Percentiles rank a stretch among this genome's conserved stretches.
Conservation (phyloP, 2,329 filamentous ascomycete genomes). For the Metarhizium brunneum region DNA sequence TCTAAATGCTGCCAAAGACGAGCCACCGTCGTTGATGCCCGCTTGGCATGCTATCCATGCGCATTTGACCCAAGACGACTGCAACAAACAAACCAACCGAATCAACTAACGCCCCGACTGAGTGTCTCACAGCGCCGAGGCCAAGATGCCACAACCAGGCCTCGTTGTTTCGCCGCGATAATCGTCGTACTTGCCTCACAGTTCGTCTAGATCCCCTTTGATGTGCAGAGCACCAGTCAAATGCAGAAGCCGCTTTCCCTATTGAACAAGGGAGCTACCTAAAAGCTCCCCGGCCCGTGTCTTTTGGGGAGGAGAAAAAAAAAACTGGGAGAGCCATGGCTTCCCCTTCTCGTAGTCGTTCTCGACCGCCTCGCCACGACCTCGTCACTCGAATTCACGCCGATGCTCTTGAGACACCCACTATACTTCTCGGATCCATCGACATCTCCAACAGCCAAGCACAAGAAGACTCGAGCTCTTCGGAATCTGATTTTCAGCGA, state of each 20-base stretch:
- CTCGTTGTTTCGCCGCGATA: background rate
- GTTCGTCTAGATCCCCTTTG: background rate
- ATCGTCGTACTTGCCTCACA: conserved; percentile 6
- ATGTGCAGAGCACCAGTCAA: background rate
- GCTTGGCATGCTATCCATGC: too few species aligned
- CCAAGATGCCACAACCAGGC: conserved; percentile 4
- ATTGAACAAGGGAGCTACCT: background rate
- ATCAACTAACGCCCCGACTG: background rate
- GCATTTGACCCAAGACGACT: too few species aligned
- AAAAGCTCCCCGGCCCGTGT: background rate
- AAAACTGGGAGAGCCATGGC: conserved; percentile 17
- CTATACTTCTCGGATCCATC: conserved; percentile 17
- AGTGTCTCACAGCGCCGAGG: background rate
- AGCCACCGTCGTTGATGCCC: too few species aligned
- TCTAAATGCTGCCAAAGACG: too few species aligned
- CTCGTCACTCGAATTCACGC: conserved; percentile 27
- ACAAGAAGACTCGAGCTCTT: conserved; percentile 33
- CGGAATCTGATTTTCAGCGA: conserved; percentile 30
- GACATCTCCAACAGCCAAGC: conserved; percentile 18
- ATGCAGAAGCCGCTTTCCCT: background rate
- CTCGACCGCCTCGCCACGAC: conserved; percentile 19
- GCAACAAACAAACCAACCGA: background rate
- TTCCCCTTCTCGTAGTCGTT: conserved; percentile 21
- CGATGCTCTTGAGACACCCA: conserved; percentile 23
- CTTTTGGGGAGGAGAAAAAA: background rate